A percentile compares a stretch with the other conserved stretches of the same genome.
Evolutionary conservation across 2,329 filamentous ascomycete genomes (phyloP).

Genomic region (Hansfordia pulvinata): DNA sequence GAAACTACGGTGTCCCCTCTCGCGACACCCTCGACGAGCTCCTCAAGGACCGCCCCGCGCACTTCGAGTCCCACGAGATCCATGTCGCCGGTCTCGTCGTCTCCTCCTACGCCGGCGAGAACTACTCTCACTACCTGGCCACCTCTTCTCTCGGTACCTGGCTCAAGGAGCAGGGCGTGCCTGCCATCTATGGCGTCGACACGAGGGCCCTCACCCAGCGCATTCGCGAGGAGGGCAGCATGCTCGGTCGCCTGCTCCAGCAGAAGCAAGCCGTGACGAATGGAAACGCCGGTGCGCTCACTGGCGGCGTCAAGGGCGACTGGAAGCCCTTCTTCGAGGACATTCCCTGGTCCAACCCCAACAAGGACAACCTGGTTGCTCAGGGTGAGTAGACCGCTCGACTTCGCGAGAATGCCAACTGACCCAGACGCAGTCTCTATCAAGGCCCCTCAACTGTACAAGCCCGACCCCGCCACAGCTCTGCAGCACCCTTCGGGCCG

Average conservation of each 20-base stretch:
- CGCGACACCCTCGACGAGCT: slow-evolving; percentile 75
- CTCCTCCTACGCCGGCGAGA: slow-evolving; percentile 84
- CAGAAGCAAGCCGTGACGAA: slow-evolving; percentile 37
- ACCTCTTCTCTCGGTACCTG: slow-evolving; percentile 82
- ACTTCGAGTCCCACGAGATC: slow-evolving; percentile 88
- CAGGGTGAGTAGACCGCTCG: slow-evolving; percentile 58
- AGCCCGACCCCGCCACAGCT: slow-evolving; percentile 54
- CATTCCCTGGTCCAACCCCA: slow-evolving; percentile 83
- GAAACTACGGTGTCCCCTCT: slow-evolving; percentile 94
- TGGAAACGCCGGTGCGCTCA: slow-evolving; percentile 24
- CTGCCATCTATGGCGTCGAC: slow-evolving; percentile 90
- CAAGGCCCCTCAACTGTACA: slow-evolving; percentile 73
- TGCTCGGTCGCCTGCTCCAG: slow-evolving; percentile 82
- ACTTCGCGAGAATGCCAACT: neutral
- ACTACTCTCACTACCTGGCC: slow-evolving; percentile 90
- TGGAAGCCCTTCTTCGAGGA: slow-evolving; percentile 55
- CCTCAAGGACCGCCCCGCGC: slow-evolving; percentile 70
- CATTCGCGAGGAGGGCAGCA: slow-evolving; percentile 87
- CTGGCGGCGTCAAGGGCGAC: slow-evolving; percentile 22
- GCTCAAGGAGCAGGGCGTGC: slow-evolving; percentile 91
- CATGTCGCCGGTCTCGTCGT: slow-evolving; percentile 88
- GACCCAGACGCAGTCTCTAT: slow-evolving; percentile 59
- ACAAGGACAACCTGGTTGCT: slow-evolving; percentile 81
- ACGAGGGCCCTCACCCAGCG: slow-evolving; percentile 88
- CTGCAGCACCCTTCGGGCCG: slow-evolving; percentile 83